phyloP scores from a whole-genome alignment of 2,329 filamentous ascomycete species.

The Ascochyta clinopodiicola region DNA sequence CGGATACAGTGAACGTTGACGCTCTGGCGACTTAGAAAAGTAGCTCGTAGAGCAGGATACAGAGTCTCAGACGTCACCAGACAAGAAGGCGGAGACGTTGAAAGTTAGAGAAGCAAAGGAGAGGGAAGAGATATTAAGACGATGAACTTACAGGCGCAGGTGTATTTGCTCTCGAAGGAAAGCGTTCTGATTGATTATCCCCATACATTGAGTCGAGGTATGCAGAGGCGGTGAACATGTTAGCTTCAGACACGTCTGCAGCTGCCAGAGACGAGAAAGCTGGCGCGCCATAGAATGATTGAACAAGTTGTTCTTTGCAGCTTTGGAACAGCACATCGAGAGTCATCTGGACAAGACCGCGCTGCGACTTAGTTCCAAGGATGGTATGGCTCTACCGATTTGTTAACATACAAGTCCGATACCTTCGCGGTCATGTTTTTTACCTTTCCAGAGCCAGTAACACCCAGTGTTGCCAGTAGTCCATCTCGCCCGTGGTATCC shows the following conservation, averaged over 20 bases:
- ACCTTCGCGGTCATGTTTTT: neutral
- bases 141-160: slow-evolving; percentile 52
- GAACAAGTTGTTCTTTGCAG: slow-evolving; percentile 73
- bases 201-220: slow-evolving; percentile 82
- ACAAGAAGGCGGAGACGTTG: slow-evolving; percentile 20
- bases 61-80: slow-evolving; percentile 22
- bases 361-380: slow-evolving; percentile 82
- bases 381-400: slow-evolving; percentile 86
- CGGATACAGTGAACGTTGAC: slow-evolving; percentile 32
- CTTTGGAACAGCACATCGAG: slow-evolving; percentile 90
- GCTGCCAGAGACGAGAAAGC: slow-evolving; percentile 76
- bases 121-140: slow-evolving; percentile 14
- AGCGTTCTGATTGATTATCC: slow-evolving; percentile 66
- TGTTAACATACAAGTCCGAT: slow-evolving; percentile 19
- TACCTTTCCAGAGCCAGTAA: slow-evolving; percentile 96
- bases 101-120: slow-evolving; percentile 14
- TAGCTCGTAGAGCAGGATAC: slow-evolving; percentile 29
- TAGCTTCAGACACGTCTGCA: slow-evolving; percentile 81
- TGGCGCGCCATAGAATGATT: slow-evolving; percentile 60
- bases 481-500: slow-evolving; percentile 85
- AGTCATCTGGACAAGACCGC: slow-evolving; percentile 88
- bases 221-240: slow-evolving; percentile 72
- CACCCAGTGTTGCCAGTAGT: slow-evolving; percentile 86
- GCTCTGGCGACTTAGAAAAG: slow-evolving; percentile 26
- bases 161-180: slow-evolving; percentile 53